phyloP scores from a whole-genome alignment of 257 asterid species.

The Galeopsis tetrahit region DNA sequence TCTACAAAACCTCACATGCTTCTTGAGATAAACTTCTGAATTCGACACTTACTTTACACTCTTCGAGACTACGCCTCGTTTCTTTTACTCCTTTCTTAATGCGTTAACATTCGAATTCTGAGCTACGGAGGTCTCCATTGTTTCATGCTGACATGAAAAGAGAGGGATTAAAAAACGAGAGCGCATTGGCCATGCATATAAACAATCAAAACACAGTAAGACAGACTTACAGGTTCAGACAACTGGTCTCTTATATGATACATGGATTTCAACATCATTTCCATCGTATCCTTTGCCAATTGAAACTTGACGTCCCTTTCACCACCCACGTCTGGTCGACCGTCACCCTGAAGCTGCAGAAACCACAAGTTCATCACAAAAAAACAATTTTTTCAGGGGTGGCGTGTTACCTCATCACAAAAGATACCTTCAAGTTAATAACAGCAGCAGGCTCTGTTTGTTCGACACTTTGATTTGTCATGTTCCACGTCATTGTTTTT shows the following conservation, averaged over 20 bases:
- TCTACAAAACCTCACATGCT: background rate
- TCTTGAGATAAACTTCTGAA: background rate
- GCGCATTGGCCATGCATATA: background rate
- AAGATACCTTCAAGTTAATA: constrained; percentile 50
- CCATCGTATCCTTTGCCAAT: constrained; percentile 62
- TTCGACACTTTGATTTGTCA: constrained; percentile 43
- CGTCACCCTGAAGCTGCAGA: constrained; percentile 50
- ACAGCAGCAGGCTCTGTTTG: constrained; percentile 46
- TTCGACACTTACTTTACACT: background rate
- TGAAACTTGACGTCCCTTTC: constrained; percentile 51
- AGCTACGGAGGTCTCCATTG: constrained; percentile 16
- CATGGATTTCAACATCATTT: constrained; percentile 70
- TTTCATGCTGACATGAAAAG: constrained; percentile 45
- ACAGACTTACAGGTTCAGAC: constrained; percentile 46
- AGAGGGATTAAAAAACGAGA: background rate
- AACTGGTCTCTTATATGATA: constrained; percentile 46
- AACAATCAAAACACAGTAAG: background rate
- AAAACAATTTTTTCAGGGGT: background rate
- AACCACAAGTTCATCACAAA: constrained; percentile 23
- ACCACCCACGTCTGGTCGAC: constrained; percentile 41
- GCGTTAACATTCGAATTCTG: constrained; percentile 33
- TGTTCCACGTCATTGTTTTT: constrained; percentile 52
- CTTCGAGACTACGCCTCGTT: background rate
- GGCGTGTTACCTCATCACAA: background rate
- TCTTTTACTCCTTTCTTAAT: constrained; percentile 22